Evolutionary conservation across 2,329 filamentous ascomycete genomes (phyloP).

Genomic region (Colletotrichum tofieldiae): DNA sequence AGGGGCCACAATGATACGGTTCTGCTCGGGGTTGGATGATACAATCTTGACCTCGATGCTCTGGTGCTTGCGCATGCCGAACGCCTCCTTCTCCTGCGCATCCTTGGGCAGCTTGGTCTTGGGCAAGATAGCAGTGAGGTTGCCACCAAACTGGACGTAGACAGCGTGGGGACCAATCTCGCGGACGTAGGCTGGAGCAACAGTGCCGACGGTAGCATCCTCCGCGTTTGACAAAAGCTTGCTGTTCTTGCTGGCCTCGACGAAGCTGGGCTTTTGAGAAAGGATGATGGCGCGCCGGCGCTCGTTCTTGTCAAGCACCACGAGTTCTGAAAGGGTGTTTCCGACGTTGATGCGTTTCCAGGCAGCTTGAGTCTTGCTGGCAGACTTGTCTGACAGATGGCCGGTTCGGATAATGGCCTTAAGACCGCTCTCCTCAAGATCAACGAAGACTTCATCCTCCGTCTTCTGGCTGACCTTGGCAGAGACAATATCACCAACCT

Average conservation of each 20-base stretch:
- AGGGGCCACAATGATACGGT: slow-evolving; percentile 75
- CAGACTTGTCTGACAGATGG: slow-evolving; percentile 89
- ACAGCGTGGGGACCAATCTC: slow-evolving; percentile 87
- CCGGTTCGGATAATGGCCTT: slow-evolving; percentile 83
- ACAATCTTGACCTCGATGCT: slow-evolving; percentile 81
- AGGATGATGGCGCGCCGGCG: slow-evolving; percentile 82
- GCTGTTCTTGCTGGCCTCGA: slow-evolving; percentile 81
- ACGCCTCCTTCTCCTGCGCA: slow-evolving; percentile 77
- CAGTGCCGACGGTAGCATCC: slow-evolving; percentile 78
- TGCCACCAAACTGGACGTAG: slow-evolving; percentile 90
- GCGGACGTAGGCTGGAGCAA: slow-evolving; percentile 84
- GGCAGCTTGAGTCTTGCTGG: slow-evolving; percentile 82
- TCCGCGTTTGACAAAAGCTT: slow-evolving; percentile 81
- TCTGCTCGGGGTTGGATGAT: slow-evolving; percentile 79
- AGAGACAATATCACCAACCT: slow-evolving; percentile 81
- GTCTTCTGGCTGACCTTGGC: slow-evolving; percentile 88
- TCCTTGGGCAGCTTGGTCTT: slow-evolving; percentile 84
- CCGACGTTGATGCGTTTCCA: slow-evolving; percentile 88
- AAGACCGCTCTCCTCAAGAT: slow-evolving; percentile 80
- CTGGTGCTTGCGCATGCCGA: slow-evolving; percentile 84
- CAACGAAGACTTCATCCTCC: slow-evolving; percentile 81
- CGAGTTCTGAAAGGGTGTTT: slow-evolving; percentile 84
- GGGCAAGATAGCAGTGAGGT: slow-evolving; percentile 83
- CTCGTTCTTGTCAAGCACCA: slow-evolving; percentile 89
- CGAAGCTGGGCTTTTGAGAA: slow-evolving; percentile 86